Base-by-base conservation (phyloP, 306 rosid genomes). In the Cicer yamashitae region DNA sequence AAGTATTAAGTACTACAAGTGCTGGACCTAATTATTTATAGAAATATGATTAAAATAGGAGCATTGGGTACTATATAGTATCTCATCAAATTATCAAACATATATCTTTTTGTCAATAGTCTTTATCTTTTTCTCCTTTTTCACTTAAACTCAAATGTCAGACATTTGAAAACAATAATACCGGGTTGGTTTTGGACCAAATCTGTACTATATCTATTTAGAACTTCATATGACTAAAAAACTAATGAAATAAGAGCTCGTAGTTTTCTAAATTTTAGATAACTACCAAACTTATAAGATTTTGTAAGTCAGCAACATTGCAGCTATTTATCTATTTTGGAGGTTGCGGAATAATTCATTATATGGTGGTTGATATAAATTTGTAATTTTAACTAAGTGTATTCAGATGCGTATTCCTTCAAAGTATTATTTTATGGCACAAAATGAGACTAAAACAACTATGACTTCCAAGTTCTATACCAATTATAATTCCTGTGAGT, bases 361-460 rank as follows among this genome's bases (percentile, higher is more conserved):
- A 17, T 53, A 53, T 38, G 43, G 7, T 9, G 46, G 8, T 44
- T 6, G 22, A 10, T 11, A 18, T 17, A 38, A 40, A 15, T 41
- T 43, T 64, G 5, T 64, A 8, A 4, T 64, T 41, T 25, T 25
- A 25, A 37, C 63, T 0, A 10, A 41, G 18, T 56, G 7, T 71
- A 41, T 41, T 56, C 25, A 73, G 7, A 10, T 44, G 15, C 46
- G 60, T 9, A 54, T 71, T 53, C 53, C 7, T 56, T 48, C 15
- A 40, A 22, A 1, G 54, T 70, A n/a, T 77, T 13, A 11, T 59
- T 53, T 30, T 73, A 37, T 41, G 62, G 18, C 64, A 60, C 34
- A 34, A 34, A 46, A 73, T 61, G 58, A 59, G 53, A 77, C 67
- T 66, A 58, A 17, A 34, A 34, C 34, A 37, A 40, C 65, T 67